phyloP scores from a whole-genome alignment of 75 land plant genomes.

The Cupressus sempervirens region DNA sequence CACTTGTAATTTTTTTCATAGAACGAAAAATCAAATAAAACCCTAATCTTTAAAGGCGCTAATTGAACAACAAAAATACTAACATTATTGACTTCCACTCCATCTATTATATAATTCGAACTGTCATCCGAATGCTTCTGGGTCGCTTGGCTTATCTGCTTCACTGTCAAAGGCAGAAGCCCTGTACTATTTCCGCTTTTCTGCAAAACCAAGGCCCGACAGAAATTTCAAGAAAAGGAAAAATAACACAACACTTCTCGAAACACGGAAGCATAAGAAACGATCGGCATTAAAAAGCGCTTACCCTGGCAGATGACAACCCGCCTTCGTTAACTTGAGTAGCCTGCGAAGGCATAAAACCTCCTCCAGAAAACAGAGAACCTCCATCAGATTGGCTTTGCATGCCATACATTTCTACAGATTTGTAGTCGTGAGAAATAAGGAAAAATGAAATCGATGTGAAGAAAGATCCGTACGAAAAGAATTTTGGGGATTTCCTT shows the following conservation, averaged over 20 bases:
- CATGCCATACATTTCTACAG: conserved; percentile 7
- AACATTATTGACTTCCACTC: conserved; percentile 72
- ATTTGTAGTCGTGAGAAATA: neutral
- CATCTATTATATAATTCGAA: conserved; percentile 58
- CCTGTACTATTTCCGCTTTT: conserved; percentile 43
- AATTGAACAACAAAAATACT: neutral
- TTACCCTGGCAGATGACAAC: conserved; percentile 37
- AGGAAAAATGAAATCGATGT: neutral
- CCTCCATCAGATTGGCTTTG: conserved; percentile 47
- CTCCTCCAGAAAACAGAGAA: conserved; percentile 90
- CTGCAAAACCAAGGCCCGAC: conserved; percentile 30
- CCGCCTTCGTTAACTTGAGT: conserved; percentile 41
- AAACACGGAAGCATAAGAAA: neutral
- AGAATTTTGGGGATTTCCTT: neutral
- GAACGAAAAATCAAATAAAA: neutral
- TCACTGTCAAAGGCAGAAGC: conserved; percentile 75
- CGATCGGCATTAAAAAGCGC: neutral
- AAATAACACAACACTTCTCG: neutral
- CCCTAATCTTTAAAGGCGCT: neutral
- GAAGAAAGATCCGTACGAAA: neutral
- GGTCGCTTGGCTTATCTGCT: conserved; percentile 76
- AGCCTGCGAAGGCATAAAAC: conserved; percentile 98
- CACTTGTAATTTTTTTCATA: no score
- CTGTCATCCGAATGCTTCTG: conserved; percentile 69
- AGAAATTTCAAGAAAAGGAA: neutral